Evolutionary conservation across 129 eudicot genomes (phyloP), one percentile per base, ranked within the genome.

Genomic region (Tanacetum coccineum): DNA sequence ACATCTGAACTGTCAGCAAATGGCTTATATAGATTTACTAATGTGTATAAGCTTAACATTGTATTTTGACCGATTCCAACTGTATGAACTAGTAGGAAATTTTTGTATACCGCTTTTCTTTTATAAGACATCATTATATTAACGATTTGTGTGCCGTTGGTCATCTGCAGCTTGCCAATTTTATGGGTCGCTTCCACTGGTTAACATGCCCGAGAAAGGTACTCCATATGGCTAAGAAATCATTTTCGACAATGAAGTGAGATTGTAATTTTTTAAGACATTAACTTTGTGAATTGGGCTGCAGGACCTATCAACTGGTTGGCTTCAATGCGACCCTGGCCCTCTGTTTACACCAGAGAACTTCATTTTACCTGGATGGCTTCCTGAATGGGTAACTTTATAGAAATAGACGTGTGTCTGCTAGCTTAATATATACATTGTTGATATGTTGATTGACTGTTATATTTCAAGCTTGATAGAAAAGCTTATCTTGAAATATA

Each of bases 241-340:
- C 4, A 15, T 73, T n/a, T 59, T 53, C 62, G 36, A 17, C 67
- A 32, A 59, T 22, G 20, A 17, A 18, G 26, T 40, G 20, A 30
- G 10, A 10, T 4, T 72, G 19, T 68, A 70, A 3, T 59, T 66
- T 49, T 39, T 57, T 8, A 52, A 67, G 51, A 58, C 40, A 25
- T 57, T 62, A 48, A 70, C 28, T 70, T 64, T n/a, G 26, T 51
- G 15, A 66, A 39, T 51, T 45, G 12, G 53, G 62, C 3, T 81
- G 71, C 81, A 93, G 98, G 98, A 93, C 73, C 80, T 93, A 56
- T 86, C 98, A 61, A 86, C 90, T 73, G 95, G 96, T 40, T 93
- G 98, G 98, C 98, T 93, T 70, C 86, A 93, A 21, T 93, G 98
- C 60, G 96, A 93, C 83, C 96, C 98, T 25, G 98, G 88, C 67